Percentiles rank a stretch among this genome's conserved stretches.
phyloP scores from a whole-genome alignment of 352 stramenopile species.

The Phytophthora ramorum region DNA sequence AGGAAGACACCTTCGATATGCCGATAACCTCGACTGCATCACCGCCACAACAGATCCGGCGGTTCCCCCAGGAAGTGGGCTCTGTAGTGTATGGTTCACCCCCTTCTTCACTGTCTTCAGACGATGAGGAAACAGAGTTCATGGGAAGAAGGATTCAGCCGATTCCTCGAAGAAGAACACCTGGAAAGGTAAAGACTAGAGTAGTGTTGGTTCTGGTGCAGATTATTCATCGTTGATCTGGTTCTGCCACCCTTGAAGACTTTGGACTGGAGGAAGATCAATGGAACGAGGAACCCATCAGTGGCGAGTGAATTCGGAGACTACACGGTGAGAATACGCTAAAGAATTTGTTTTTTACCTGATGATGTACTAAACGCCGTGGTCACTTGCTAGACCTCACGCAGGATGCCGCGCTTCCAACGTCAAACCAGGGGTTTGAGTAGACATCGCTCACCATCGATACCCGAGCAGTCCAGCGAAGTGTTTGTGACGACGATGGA shows the following conservation, averaged over 20 bases:
- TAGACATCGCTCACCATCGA: not conserved
- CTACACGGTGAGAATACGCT: slow-evolving; percentile 10
- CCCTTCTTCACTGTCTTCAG: slow-evolving; percentile 16
- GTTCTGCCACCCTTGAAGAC: not conserved
- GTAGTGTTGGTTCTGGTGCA: too few species aligned
- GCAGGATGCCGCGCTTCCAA: not conserved
- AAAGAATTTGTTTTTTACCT: not conserved
- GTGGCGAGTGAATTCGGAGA: not conserved
- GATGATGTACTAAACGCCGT: slow-evolving; percentile 1
- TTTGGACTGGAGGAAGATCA: slow-evolving; percentile 1
- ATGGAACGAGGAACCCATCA: slow-evolving; percentile 3
- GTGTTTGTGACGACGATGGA: slow-evolving; percentile 39
- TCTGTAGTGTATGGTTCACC: slow-evolving; percentile 1
- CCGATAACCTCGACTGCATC: slow-evolving; percentile 11
- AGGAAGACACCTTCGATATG: slow-evolving; percentile 10
- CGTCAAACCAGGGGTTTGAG: not conserved
- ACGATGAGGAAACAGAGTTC: slow-evolving; percentile 9
- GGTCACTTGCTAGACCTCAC: slow-evolving; percentile 1
- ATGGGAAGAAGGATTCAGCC: slow-evolving; percentile 1
- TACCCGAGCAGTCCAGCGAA: slow-evolving; percentile 7
- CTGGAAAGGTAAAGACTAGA: slow-evolving; percentile 4
- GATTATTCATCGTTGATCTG: not conserved
- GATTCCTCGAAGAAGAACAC: not conserved
- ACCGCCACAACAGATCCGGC: not conserved
- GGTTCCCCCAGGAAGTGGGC: slow-evolving; percentile 1